Evolutionary conservation across 352 stramenopile genomes (phyloP), one percentile per base, ranked within the genome.

Genomic region (Globisporangium recalcitrans): DNA sequence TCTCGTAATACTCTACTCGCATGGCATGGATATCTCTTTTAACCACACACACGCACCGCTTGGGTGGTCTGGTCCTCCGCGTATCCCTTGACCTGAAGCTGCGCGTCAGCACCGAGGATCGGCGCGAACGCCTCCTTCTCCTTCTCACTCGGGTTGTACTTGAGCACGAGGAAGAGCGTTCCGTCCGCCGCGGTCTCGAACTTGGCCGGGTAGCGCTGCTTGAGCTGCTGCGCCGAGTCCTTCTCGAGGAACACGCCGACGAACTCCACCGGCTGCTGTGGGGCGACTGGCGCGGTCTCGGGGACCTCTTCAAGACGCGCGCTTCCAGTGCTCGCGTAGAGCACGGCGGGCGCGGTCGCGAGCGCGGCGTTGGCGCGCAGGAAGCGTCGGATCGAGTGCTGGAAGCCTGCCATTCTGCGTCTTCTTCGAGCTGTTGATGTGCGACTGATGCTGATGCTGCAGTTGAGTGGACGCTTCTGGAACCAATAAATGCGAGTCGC

Each of bases 41-140:
- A n/a, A n/a, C n/a, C 42, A 27, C 27, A 36, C n/a, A 16, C 16
- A 64, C 57, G 13, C 48, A 80, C 77, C 34, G 82, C 79, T 63
- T 94, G 85, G n/a, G 76, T 69, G 38, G 85, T 70, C 10, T 75
- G 69, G 64, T 92, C 85, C 65, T 91, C 69, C 3, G 72, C 85
- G 49, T 87, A 61, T n/a, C 71, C 82, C 40, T 85, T 78, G 60
- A 94, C 73, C 1, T 78, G 68, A n/a, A 92, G 64, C 69, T 80
- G 67, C 14, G 81, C 80, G 7, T 74, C 63, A 22, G 67, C 70
- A 32, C 85, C 85, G 24, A 91, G 49, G 56, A 94, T 80, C 32
- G 82, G 85, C 31, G 76, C 77, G 58, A 94, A 94, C 31, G 77
- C 71, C 40, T 91, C 76, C 51, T 88, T 78, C 70, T 94, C 85